Percentiles rank a stretch among this genome's conserved stretches.
These are phyloP conservation scores for Coemansia sp. DNA, from an alignment of 192 early-diverging fungal genomes.

Conservation along the genomic window DNA sequence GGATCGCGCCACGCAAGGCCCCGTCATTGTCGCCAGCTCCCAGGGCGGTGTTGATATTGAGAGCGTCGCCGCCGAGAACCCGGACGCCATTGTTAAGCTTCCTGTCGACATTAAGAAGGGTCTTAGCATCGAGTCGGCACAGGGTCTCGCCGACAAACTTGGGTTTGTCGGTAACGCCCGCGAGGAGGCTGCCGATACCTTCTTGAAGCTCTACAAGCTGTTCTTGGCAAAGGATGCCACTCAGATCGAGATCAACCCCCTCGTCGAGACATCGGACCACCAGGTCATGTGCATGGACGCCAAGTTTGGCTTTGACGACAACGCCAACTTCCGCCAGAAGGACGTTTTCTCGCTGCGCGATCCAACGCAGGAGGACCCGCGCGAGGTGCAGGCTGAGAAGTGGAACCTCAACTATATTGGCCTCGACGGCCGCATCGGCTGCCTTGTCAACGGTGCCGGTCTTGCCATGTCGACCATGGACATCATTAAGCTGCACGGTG, in stretches of 20 bases:
- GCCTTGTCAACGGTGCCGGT: constrained; percentile 97
- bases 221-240: constrained; percentile 97
- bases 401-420: constrained; percentile 99
- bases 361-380: constrained; percentile 92
- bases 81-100: constrained; percentile 92
- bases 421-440: constrained; percentile 96
- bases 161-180: constrained; percentile 82
- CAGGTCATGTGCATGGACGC: constrained; percentile 98
- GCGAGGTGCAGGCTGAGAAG: constrained; percentile 96
- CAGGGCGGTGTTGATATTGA: constrained; percentile 99
- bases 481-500: constrained; percentile 99
- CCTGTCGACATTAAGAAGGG: constrained; percentile 90
- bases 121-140: constrained; percentile 70
- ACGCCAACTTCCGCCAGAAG: constrained; percentile 96
- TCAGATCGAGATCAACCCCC: constrained; percentile 99
- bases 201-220: constrained; percentile 91
- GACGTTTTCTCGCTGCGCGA: constrained; percentile 89
- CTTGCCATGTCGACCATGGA: constrained; percentile 99
- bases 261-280: constrained; percentile 86
- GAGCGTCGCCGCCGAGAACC: constrained; percentile 89
- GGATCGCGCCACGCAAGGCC: constrained; percentile 93
- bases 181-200: constrained; percentile 88
- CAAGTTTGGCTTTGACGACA: constrained; percentile 99
- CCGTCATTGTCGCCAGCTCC: constrained; percentile 93
- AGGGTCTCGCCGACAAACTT: constrained; percentile 77